Evolutionary conservation across 805 yeast genomes (phyloP).

Genomic region (Diddensiella santjacobensis): DNA sequence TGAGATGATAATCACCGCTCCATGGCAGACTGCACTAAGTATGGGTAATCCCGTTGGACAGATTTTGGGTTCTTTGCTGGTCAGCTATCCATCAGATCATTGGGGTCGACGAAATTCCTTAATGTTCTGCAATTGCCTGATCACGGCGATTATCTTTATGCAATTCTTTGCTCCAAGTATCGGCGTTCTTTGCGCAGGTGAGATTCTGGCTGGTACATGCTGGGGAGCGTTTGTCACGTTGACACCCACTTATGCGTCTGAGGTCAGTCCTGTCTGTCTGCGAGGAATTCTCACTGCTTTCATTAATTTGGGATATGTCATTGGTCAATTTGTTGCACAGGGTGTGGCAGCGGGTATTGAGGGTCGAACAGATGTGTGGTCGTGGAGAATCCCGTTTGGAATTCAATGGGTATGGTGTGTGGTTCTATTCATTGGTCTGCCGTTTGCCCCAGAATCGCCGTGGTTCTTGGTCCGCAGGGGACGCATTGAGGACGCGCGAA

Average conservation of each 20-base stretch:
- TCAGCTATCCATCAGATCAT: slow-evolving; percentile 44
- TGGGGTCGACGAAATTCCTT: slow-evolving; percentile 46
- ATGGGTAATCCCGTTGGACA: slow-evolving; percentile 39
- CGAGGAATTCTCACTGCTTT: slow-evolving; percentile 51
- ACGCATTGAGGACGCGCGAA: slow-evolving; percentile 41
- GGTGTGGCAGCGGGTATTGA: slow-evolving; percentile 47
- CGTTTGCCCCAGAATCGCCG: slow-evolving; percentile 55
- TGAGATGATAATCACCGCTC: slow-evolving; percentile 22
- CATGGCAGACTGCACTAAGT: slow-evolving; percentile 31
- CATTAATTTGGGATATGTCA: slow-evolving; percentile 52
- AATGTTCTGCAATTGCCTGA: slow-evolving; percentile 35
- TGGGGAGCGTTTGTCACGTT: slow-evolving; percentile 57
- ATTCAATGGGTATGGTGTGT: slow-evolving; percentile 60
- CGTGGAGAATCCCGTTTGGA: slow-evolving; percentile 54
- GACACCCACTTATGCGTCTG: slow-evolving; percentile 54
- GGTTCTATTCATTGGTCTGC: slow-evolving; percentile 39
- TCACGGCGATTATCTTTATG: slow-evolving; percentile 45
- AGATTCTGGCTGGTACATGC: slow-evolving; percentile 39
- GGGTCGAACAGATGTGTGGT: slow-evolving; percentile 32
- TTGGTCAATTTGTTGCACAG: slow-evolving; percentile 55
- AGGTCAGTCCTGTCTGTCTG: slow-evolving; percentile 50
- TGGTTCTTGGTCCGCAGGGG: slow-evolving; percentile 51
- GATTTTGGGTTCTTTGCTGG: slow-evolving; percentile 44
- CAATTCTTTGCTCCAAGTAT: slow-evolving; percentile 45
- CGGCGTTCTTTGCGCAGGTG: slow-evolving; percentile 38